Evolutionary conservation across 495 filamentous ascomycete genomes (phyloP).

Genomic region (Penicillium cosmopolitanum): DNA sequence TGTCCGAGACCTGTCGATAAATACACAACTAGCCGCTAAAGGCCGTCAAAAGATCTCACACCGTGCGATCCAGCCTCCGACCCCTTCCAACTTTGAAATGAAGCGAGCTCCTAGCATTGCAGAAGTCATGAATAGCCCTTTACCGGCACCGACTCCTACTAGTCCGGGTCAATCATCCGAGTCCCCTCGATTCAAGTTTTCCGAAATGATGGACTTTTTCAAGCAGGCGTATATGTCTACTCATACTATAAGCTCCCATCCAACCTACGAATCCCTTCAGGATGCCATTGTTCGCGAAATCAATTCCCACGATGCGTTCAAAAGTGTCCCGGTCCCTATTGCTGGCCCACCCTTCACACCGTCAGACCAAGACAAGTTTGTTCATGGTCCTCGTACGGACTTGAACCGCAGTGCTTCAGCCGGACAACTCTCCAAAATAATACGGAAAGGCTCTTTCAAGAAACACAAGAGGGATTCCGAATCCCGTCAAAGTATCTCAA

Average conservation of each 20-base stretch:
- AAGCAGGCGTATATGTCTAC: conserved; percentile 42
- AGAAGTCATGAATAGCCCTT: conserved; percentile 50
- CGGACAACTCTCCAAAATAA: conserved; percentile 38
- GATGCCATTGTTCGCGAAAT: conserved; percentile 53
- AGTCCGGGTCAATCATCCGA: conserved; percentile 21
- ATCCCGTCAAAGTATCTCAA: conserved; percentile 40
- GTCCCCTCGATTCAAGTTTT: conserved; percentile 34
- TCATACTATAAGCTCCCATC: conserved; percentile 35
- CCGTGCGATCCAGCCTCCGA: conserved; percentile 47
- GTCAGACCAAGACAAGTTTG: conserved; percentile 31
- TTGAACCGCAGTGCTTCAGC: conserved; percentile 30
- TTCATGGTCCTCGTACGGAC: conserved; percentile 5
- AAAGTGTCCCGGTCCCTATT: conserved; percentile 39
- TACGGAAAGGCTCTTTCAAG: conserved; percentile 38
- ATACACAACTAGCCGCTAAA: conserved; percentile 41
- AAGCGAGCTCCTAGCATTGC: conserved; percentile 45
- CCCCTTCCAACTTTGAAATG: conserved; percentile 32
- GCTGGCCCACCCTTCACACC: conserved; percentile 45
- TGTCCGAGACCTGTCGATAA: conserved; percentile 48
- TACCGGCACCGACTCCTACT: conserved; percentile 33
- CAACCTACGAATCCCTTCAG: conserved; percentile 49
- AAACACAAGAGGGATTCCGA: conserved; percentile 39
- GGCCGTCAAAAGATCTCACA: conserved; percentile 42
- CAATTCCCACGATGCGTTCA: conserved; percentile 53
- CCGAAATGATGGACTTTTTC: conserved; percentile 51